Evolutionary conservation across 2,329 filamentous ascomycete species (phyloP).

Genomic region (Chaetothyriales sp.): DNA sequence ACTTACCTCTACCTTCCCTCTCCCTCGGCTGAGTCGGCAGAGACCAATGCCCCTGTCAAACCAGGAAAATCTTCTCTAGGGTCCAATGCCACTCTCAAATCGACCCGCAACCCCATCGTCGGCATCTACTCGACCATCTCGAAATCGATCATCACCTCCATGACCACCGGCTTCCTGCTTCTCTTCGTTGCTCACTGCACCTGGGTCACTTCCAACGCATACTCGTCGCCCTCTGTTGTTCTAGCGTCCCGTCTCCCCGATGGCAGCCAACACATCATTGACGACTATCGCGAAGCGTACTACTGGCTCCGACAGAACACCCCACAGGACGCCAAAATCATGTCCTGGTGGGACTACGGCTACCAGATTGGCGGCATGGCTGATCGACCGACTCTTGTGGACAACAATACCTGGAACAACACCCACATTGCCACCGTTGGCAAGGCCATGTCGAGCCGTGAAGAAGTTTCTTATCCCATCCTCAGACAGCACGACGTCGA

Average conservation of each 20-base stretch:
- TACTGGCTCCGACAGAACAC: constrained; percentile 99
- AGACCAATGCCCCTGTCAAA: constrained; percentile 28
- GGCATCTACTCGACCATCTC: constrained; percentile 72
- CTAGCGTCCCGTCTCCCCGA: constrained; percentile 83
- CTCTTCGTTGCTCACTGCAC: constrained; percentile 96
- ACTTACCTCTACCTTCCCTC: constrained; percentile 58
- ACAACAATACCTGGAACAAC: constrained; percentile 99
- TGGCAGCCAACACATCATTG: constrained; percentile 94
- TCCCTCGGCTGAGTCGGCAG: constrained; percentile 37
- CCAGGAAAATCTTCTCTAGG: constrained; percentile 35
- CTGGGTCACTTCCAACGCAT: constrained; percentile 98
- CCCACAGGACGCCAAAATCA: constrained; percentile 84
- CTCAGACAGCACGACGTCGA: constrained; percentile 98
- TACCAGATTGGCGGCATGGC: constrained; percentile 99
- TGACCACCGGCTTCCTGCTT: constrained; percentile 64
- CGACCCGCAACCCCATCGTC: constrained; percentile 56
- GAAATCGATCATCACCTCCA: constrained; percentile 60
- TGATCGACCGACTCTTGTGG: constrained; percentile 86
- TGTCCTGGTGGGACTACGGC: constrained; percentile 99
- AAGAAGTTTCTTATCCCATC: constrained; percentile 97
- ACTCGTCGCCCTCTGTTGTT: constrained; percentile 94
- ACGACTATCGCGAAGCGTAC: constrained; percentile 97
- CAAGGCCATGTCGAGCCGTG: constrained; percentile 94
- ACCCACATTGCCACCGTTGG: constrained; percentile 98
- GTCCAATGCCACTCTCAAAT: constrained; percentile 37